A percentile compares a stretch with the other conserved stretches of the same genome.
Evolutionary conservation across 2,329 filamentous ascomycete species (phyloP).

Genomic region (Colletotrichum lentis): DNA sequence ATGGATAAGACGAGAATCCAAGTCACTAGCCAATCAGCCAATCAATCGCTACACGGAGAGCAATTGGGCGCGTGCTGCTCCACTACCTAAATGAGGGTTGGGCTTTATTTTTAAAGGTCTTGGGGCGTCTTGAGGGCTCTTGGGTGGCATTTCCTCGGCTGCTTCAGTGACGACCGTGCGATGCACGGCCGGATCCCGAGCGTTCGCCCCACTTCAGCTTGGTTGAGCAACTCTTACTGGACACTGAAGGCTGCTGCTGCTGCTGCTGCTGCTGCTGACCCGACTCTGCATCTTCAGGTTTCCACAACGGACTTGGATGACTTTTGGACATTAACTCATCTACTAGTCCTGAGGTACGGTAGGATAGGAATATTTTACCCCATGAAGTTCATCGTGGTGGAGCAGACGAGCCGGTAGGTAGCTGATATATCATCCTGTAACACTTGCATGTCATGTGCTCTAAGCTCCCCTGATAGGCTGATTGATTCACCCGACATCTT

Average conservation of each 20-base stretch:
- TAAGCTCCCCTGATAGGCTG: background rate
- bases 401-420: background rate
- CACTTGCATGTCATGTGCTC: too few relatives aligned
- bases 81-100: constrained; percentile 19
- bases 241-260: background rate
- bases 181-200: background rate
- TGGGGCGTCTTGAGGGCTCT: constrained; percentile 1
- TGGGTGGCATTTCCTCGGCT: constrained; percentile 20
- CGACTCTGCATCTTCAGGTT: background rate
- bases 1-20: constrained; percentile 1
- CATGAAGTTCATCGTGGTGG: background rate
- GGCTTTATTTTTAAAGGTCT: constrained; percentile 36
- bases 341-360: too few relatives aligned
- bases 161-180: constrained; percentile 30
- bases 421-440: background rate
- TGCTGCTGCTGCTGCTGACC: background rate
- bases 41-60: background rate
- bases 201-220: background rate
- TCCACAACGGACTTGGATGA: background rate
- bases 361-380: too few relatives aligned
- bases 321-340: background rate
- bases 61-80: background rate
- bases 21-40: background rate
- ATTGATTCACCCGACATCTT: background rate
- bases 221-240: background rate